Conservation (phyloP, 352 stramenopile genomes). For the Discostella stelligera region DNA sequence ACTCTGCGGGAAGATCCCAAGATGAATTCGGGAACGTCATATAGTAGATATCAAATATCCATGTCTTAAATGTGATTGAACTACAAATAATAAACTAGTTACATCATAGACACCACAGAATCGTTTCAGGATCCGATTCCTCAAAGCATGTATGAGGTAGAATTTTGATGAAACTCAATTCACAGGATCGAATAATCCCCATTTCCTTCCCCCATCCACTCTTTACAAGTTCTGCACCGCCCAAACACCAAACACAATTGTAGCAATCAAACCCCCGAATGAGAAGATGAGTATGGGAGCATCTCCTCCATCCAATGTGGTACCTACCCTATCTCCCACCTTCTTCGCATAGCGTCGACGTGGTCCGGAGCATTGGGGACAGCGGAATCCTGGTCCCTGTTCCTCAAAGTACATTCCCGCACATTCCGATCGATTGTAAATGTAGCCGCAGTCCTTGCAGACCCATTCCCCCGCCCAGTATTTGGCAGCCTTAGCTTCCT, state of each 20-base stretch:
- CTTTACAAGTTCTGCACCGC: conserved; percentile 83
- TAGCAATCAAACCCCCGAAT: conserved; percentile 80
- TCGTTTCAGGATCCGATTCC: background rate
- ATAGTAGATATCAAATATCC: conserved; percentile 24
- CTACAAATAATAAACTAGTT: background rate
- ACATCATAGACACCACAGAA: background rate
- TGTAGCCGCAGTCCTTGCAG: conserved; percentile 84
- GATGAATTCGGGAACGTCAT: conserved; percentile 29
- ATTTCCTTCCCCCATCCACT: background rate
- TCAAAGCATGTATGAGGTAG: too few relatives aligned
- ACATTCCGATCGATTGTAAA: conserved; percentile 82
- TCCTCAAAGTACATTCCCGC: conserved; percentile 83
- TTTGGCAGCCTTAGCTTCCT: conserved; percentile 53
- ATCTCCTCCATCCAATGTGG: conserved; percentile 83
- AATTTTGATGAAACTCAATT: too few relatives aligned
- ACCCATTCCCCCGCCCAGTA: conserved; percentile 85
- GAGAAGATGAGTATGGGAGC: conserved; percentile 82
- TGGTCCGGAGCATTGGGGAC: conserved; percentile 81
- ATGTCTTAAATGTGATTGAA: conserved; percentile 16
- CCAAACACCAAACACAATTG: conserved; percentile 81
- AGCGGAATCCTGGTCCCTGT: conserved; percentile 81
- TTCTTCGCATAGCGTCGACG: conserved; percentile 84
- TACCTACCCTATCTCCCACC: conserved; percentile 82
- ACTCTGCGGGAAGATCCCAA: conserved; percentile 23
- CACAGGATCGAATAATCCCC: too few relatives aligned